Conservation (phyloP, 2,329 filamentous ascomycete species). For the Cercospora janseana region DNA sequence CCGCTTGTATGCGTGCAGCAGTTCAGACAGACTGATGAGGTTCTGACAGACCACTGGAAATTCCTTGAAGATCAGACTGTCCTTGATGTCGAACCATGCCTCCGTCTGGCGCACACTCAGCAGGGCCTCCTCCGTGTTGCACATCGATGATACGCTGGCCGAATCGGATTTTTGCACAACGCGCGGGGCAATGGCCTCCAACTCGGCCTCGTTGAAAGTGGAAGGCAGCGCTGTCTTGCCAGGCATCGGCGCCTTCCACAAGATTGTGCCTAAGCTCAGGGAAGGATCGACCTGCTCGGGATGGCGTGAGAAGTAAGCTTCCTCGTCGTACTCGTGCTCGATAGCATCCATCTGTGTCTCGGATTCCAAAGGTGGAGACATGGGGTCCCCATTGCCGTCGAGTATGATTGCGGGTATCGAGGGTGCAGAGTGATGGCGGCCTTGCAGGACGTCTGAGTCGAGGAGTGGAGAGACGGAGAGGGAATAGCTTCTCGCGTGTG, state of each 20-base stretch:
- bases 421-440: conserved; percentile 5
- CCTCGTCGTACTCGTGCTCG: conserved; percentile 47
- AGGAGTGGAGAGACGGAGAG: background rate
- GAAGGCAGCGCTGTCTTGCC: conserved; percentile 45
- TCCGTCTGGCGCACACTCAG: conserved; percentile 51
- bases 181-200: conserved; percentile 42
- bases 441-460: background rate
- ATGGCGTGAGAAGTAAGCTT: conserved; percentile 45
- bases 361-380: conserved; percentile 23
- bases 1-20: conserved; percentile 29
- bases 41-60: conserved; percentile 45
- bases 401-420: conserved; percentile 12
- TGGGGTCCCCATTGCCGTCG: conserved; percentile 33
- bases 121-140: conserved; percentile 46
- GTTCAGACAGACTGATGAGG: conserved; percentile 44
- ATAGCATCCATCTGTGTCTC: conserved; percentile 27
- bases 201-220: conserved; percentile 46
- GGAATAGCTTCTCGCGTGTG: background rate
- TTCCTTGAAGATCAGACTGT: conserved; percentile 51
- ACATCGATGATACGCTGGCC: conserved; percentile 52
- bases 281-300: conserved; percentile 46
- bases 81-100: conserved; percentile 50
- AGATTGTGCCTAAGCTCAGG: conserved; percentile 47
- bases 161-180: conserved; percentile 41
- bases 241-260: conserved; percentile 46